Percentiles rank a stretch among this genome's conserved stretches.
Evolutionary conservation across 106 monocot species (phyloP).

Genomic region (Gastrodia elata): DNA sequence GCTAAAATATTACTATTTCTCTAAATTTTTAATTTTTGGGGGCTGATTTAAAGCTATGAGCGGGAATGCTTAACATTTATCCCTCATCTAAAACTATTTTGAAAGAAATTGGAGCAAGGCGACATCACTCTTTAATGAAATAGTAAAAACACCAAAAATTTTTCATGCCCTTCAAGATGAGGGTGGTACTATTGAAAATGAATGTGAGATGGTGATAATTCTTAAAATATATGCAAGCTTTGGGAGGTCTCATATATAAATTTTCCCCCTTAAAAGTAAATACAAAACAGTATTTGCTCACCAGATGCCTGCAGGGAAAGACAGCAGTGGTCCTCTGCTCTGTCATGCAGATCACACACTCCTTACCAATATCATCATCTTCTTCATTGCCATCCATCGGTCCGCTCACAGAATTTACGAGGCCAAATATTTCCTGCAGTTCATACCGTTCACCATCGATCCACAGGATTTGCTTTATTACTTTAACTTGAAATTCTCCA

Average conservation of each 20-base stretch:
- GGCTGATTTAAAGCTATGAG: too few species aligned
- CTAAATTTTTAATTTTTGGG: too few species aligned
- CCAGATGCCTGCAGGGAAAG: constrained; percentile 90
- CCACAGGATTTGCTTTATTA: constrained; percentile 73
- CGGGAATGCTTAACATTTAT: too few species aligned
- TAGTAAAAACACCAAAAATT: too few species aligned
- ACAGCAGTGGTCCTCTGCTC: constrained; percentile 80
- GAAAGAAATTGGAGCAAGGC: too few species aligned
- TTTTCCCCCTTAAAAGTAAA: too few species aligned
- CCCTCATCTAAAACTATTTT: too few species aligned
- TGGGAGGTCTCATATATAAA: neutral
- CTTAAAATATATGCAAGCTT: neutral
- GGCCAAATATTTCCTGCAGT: constrained; percentile 77
- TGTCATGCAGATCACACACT: constrained; percentile 90
- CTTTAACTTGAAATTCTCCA: constrained; percentile 59
- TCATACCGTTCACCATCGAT: constrained; percentile 64
- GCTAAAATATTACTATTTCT: too few species aligned
- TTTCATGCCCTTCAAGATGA: too few species aligned
- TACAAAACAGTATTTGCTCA: constrained; percentile 20
- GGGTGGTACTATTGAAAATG: too few species aligned
- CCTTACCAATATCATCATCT: constrained; percentile 55
- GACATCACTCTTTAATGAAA: too few species aligned
- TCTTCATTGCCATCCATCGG: constrained; percentile 14
- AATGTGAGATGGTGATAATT: too few species aligned
- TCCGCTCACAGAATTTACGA: constrained; percentile 27